Evolutionary conservation across 2,329 filamentous ascomycete species (phyloP).

Genomic region (Colletotrichum nymphaeae): DNA sequence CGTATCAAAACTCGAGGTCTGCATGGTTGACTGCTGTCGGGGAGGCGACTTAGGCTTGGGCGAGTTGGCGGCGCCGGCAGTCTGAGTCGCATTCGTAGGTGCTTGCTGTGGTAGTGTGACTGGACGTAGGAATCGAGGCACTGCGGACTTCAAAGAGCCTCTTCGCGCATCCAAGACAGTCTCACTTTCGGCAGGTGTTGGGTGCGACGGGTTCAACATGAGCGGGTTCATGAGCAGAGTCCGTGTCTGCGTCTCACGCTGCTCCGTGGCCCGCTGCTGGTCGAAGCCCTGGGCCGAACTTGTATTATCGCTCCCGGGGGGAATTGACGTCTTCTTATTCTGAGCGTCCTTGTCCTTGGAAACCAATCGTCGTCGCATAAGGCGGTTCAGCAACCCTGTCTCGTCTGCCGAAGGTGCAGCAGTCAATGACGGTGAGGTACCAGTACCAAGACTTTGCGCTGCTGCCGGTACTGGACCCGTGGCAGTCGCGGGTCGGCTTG

Average conservation of each 20-base stretch:
- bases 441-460: conserved; percentile 3
- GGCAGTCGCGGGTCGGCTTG: conserved; percentile 6
- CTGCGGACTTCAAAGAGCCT: neutral
- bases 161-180: conserved; percentile 8
- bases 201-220: conserved; percentile 2
- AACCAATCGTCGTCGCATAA: conserved; percentile 27
- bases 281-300: neutral
- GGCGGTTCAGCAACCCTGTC: conserved; percentile 19
- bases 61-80: neutral
- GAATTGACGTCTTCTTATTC: conserved; percentile 15
- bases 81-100: neutral
- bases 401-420: conserved; percentile 24
- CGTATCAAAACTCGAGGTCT: neutral
- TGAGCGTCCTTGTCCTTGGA: conserved; percentile 16
- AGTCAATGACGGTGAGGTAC: conserved; percentile 5
- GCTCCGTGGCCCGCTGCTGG: neutral
- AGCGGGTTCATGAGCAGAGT: conserved; percentile 4
- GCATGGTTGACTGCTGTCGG: neutral
- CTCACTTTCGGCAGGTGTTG: neutral
- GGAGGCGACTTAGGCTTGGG: neutral
- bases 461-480: neutral
- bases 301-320: conserved; percentile 7
- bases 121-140: conserved; percentile 24
- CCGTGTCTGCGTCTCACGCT: conserved; percentile 1
- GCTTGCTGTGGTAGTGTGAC: conserved; percentile 1